A percentile compares a stretch with the other conserved stretches of the same genome.
These are phyloP conservation scores for Lasiodiplodia sp. DNA, from an alignment of 2,329 filamentous ascomycete species.

Conservation along the genomic window DNA sequence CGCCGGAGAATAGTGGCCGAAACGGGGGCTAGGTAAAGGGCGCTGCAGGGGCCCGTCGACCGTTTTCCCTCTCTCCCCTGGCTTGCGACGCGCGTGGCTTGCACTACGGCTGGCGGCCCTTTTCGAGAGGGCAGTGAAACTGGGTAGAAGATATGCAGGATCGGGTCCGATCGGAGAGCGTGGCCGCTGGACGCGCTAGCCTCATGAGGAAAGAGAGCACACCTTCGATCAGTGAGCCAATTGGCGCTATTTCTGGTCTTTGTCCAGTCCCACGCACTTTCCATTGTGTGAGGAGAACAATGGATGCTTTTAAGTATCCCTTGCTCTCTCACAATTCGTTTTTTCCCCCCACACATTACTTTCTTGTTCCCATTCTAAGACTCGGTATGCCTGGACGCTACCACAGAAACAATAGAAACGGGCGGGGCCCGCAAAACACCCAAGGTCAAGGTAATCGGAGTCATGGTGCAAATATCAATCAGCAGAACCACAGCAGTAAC, in stretches of 20 bases:
- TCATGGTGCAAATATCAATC: no score
- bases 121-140: neutral
- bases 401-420: neutral
- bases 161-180: neutral
- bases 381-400: slow-evolving; percentile 7
- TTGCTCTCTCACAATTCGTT: no score
- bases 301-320: neutral
- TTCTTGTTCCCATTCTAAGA: neutral
- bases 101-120: neutral
- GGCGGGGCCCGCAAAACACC: neutral
- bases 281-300: neutral
- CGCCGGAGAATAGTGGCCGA: neutral
- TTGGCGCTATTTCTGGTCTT: slow-evolving; percentile 3
- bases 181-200: neutral
- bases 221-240: no score
- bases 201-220: neutral
- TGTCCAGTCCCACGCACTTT: neutral
- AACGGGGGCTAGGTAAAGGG: neutral
- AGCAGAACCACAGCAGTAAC: neutral
- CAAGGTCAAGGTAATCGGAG: neutral
- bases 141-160: neutral
- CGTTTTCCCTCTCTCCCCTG: neutral
- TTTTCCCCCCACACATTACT: neutral
- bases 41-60: neutral
- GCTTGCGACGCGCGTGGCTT: neutral